Evolutionary conservation across 2,329 filamentous ascomycete genomes (phyloP).

Genomic region (Tolypocladium endophyticum): DNA sequence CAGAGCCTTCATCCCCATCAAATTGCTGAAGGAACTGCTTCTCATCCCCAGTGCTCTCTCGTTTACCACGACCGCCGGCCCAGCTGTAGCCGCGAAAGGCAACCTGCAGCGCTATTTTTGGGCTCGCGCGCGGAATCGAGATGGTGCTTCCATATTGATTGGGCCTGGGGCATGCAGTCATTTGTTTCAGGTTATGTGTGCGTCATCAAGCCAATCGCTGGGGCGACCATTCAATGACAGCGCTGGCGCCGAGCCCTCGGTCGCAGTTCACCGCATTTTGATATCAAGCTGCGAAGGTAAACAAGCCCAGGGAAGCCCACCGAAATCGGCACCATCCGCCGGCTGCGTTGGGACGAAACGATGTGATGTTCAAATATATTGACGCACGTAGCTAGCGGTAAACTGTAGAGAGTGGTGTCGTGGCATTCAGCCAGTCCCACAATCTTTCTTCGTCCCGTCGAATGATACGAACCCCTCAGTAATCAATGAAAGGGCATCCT

Average conservation of each 20-base stretch:
- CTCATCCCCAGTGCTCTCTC: not conserved
- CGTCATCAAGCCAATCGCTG: conserved; percentile 7
- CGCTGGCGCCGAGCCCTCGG: not conserved
- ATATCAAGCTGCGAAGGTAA: not conserved
- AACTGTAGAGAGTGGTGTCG: not conserved
- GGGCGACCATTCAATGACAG: not conserved
- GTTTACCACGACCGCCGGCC: not conserved
- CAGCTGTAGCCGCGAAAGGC: not conserved
- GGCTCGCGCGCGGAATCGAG: not conserved
- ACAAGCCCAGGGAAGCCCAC: not conserved
- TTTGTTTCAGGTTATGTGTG: conserved; percentile 13
- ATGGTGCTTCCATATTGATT: conserved; percentile 5
- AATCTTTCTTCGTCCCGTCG: not conserved
- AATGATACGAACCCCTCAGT: not conserved
- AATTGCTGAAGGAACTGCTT: not conserved
- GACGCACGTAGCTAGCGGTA: not conserved
- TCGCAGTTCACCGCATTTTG: not conserved
- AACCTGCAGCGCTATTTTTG: conserved; percentile 10
- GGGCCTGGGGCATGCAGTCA: conserved; percentile 1
- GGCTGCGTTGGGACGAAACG: not conserved
- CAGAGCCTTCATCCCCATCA: not conserved
- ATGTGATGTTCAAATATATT: not conserved
- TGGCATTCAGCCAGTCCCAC: not conserved
- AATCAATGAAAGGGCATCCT: not conserved
- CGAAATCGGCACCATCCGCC: not conserved